These are phyloP conservation scores for Diaporthe citriasiana DNA, from an alignment of 2,329 filamentous ascomycete genomes.

Conservation along the genomic window DNA sequence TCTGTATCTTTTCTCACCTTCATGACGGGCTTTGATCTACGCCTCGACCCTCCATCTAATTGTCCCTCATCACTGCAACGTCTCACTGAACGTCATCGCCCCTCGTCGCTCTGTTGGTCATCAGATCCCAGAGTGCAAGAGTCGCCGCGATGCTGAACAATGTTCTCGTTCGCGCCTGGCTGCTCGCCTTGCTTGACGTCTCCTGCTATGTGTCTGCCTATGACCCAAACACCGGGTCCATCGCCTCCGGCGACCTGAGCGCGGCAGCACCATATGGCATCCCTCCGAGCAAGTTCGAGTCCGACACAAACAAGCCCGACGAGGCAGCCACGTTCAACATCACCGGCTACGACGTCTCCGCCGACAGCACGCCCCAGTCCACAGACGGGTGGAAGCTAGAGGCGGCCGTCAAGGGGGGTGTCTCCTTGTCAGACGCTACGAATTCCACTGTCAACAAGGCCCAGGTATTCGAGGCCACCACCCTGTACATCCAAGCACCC, in stretches of 20 bases:
- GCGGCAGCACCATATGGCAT: constrained; percentile 31
- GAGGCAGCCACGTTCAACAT: constrained; percentile 29
- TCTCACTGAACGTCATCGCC: not conserved
- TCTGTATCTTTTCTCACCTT: not conserved
- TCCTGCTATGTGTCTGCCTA: constrained; percentile 1
- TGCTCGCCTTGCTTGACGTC: not conserved
- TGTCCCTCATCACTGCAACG: not conserved
- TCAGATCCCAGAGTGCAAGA: not conserved
- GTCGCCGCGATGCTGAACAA: constrained; percentile 9
- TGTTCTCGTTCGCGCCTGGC: not conserved
- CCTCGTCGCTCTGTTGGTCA: not conserved
- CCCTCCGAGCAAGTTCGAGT: constrained; percentile 31
- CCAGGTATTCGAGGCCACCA: constrained; percentile 35
- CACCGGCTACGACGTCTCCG: constrained; percentile 36
- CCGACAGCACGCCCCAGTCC: constrained; percentile 11
- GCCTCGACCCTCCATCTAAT: not conserved
- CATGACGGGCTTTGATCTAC: not conserved
- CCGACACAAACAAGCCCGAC: constrained; percentile 26
- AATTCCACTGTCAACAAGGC: constrained; percentile 23
- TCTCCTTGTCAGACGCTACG: constrained; percentile 32
- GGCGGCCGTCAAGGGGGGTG: constrained; percentile 28
- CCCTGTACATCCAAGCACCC: constrained; percentile 31
- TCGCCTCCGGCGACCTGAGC: constrained; percentile 16
- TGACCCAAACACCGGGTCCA: constrained; percentile 23
- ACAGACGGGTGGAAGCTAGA: constrained; percentile 34